Evolutionary conservation across 129 eudicot species (phyloP).

Genomic region (Glebionis coronaria): DNA sequence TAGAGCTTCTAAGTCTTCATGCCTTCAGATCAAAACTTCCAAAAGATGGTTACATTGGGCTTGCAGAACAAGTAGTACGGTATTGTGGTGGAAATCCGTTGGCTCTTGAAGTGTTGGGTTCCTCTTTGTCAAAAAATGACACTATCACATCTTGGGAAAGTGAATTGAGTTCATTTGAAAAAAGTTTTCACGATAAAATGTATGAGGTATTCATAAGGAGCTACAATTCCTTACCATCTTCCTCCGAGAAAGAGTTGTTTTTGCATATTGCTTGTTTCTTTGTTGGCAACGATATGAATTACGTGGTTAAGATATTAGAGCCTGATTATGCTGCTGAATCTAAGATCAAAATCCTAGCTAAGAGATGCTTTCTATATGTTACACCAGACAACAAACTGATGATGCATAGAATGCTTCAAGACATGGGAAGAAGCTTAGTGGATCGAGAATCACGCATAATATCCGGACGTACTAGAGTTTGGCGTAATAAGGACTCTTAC

Average conservation of each 20-base stretch:
- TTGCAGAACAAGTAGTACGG: too few relatives aligned
- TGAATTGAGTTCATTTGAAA: neutral
- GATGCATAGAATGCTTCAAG: constrained; percentile 31
- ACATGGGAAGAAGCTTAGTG: constrained; percentile 28
- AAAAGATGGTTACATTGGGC: too few relatives aligned
- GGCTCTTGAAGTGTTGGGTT: too few relatives aligned
- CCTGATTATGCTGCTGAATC: constrained; percentile 19
- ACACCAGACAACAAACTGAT: constrained; percentile 22
- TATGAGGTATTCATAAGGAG: neutral
- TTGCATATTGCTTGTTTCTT: too few relatives aligned
- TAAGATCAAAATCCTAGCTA: constrained; percentile 5
- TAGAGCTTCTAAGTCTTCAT: too few relatives aligned
- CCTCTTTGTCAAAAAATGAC: neutral
- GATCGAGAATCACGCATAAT: constrained; percentile 12
- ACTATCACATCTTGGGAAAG: neutral
- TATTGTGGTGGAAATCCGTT: too few relatives aligned
- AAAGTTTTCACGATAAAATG: neutral
- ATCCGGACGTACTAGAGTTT: constrained; percentile 29
- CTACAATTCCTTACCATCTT: constrained; percentile 1
- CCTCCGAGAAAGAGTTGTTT: constrained; percentile 22
- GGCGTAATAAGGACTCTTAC: constrained; percentile 24
- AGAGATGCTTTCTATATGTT: constrained; percentile 19
- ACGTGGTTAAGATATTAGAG: constrained; percentile 20
- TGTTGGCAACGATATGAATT: constrained; percentile 13
- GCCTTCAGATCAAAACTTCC: too few relatives aligned